Conservation (phyloP, 2,329 filamentous ascomycete genomes). For the Lachnellula hyalina region DNA sequence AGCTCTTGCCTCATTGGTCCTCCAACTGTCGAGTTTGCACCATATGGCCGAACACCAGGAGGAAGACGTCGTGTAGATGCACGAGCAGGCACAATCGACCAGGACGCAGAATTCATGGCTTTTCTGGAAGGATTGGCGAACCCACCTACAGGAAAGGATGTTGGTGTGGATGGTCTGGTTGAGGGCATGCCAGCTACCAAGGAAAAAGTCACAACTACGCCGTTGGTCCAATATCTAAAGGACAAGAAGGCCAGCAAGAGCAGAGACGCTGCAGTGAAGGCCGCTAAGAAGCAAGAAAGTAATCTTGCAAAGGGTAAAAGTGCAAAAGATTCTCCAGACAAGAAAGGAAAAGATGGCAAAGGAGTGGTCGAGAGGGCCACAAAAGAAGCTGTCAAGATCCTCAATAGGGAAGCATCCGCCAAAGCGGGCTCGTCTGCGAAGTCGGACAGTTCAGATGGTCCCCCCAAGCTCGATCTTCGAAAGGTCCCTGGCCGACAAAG, state of each 20-base stretch:
- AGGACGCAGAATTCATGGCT: slow-evolving; percentile 90
- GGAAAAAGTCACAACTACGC: slow-evolving; percentile 72
- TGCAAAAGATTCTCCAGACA: slow-evolving; percentile 47
- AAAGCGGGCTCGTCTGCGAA: slow-evolving; percentile 34
- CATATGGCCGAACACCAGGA: slow-evolving; percentile 76
- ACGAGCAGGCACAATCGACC: slow-evolving; percentile 90
- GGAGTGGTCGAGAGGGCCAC: slow-evolving; percentile 54
- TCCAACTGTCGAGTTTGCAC: slow-evolving; percentile 74
- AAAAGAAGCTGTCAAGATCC: slow-evolving; percentile 57
- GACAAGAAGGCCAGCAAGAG: slow-evolving; percentile 81
- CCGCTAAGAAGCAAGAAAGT: slow-evolving; percentile 43
- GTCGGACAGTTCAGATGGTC: slow-evolving; percentile 30
- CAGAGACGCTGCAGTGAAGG: slow-evolving; percentile 51
- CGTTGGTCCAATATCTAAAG: slow-evolving; percentile 80
- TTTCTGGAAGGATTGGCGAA: slow-evolving; percentile 87
- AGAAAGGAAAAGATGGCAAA: slow-evolving; percentile 57
- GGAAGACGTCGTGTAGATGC: slow-evolving; percentile 72
- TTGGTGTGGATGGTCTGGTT: slow-evolving; percentile 37
- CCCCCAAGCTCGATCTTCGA: slow-evolving; percentile 51
- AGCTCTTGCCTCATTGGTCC: slow-evolving; percentile 71
- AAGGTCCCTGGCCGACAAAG: slow-evolving; percentile 33
- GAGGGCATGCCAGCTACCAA: slow-evolving; percentile 19
- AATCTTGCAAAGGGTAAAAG: slow-evolving; percentile 48
- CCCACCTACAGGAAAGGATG: slow-evolving; percentile 46
- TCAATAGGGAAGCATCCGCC: slow-evolving; percentile 52